phyloP scores from a whole-genome alignment of 2,329 filamentous ascomycete species.

The Sphaerulina musiva region DNA sequence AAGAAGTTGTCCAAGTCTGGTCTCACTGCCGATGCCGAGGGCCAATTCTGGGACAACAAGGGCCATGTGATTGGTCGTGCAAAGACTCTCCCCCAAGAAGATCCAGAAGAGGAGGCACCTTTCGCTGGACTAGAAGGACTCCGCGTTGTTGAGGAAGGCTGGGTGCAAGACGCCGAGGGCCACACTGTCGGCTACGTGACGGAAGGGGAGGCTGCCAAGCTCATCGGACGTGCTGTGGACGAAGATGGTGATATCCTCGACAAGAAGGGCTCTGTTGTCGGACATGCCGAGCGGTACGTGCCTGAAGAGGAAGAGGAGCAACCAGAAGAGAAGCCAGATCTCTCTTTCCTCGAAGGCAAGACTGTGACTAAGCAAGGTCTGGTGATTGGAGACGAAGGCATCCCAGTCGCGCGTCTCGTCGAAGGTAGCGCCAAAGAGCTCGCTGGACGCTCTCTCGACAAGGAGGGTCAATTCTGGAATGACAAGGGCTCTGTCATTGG shows the following conservation, averaged over 20 bases:
- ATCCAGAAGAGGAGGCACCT: slow-evolving; percentile 43
- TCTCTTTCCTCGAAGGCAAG: slow-evolving; percentile 43
- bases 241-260: slow-evolving; percentile 50
- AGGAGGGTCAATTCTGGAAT: slow-evolving; percentile 64
- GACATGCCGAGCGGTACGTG: slow-evolving; percentile 51
- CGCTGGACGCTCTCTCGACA: slow-evolving; percentile 63
- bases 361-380: slow-evolving; percentile 47
- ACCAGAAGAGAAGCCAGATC: slow-evolving; percentile 39
- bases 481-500: slow-evolving; percentile 67
- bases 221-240: slow-evolving; percentile 45
- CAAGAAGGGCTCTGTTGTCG: slow-evolving; percentile 49
- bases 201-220: slow-evolving; percentile 48
- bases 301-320: slow-evolving; percentile 57
- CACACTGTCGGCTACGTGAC: slow-evolving; percentile 45
- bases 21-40: slow-evolving; percentile 40
- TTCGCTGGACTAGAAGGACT: slow-evolving; percentile 49
- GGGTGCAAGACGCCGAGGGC: slow-evolving; percentile 46
- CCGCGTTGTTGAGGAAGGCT: slow-evolving; percentile 45
- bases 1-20: slow-evolving; percentile 49
- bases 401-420: slow-evolving; percentile 56
- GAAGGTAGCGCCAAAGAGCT: slow-evolving; percentile 61
- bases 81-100: slow-evolving; percentile 43
- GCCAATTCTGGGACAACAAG: slow-evolving; percentile 51
- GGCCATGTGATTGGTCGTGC: slow-evolving; percentile 48
- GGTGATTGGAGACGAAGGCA: slow-evolving; percentile 46